Base-by-base conservation (phyloP, 2,329 filamentous ascomycete species). In the Hypoxylon rubiginosum region DNA sequence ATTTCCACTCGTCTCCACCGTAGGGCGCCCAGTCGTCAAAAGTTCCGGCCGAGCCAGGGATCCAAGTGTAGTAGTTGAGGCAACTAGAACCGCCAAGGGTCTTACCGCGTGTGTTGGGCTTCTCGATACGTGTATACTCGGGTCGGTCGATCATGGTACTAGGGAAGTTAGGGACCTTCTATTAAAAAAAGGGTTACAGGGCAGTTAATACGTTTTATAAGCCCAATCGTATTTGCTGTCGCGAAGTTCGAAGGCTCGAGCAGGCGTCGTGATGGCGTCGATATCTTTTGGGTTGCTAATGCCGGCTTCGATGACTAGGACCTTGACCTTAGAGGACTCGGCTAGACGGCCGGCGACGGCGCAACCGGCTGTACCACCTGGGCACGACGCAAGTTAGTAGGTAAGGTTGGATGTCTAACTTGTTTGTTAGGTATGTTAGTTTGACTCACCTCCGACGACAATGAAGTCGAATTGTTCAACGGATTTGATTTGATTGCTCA, bases 11-110 rank as follows among this genome's bases (percentile, higher is more conserved):
- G 70, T 92, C 88, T 5, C 92, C 92, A 52, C 91, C 91, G 34
- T 85, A 86, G 77, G 92, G 91, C n/a, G 88, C 88, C 82, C 91
- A 86, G 19, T 90, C 89, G 74, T 94, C 85, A 70, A 87, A 90
- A 0, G 87, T 90, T 2, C 81, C 80, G 58, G 83, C 83, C 60
- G 82, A 85, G 1, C 88, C 88, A 1, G 83, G 86, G 4, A 88
- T 81, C 88, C 88, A 90, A 13, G 87, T 89, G 75, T 86, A 89
- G 74, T 90, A 91, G 77, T 91, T 91, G 52, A 88, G 74, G 41
- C 80, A 85, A 0, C 82, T 85, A 64, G 84, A 86, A 15, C 88
- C 88, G 36, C 88, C 88, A 0, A 90, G 84, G 1, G 81, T 81
- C 76, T 87, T 88, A 9, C 88, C 85, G 43, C 87, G 82, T 9